Percentiles rank a stretch among this genome's conserved stretches.
phyloP scores from a whole-genome alignment of 176 grass and related monocot species.

The Musa schizocarpa region DNA sequence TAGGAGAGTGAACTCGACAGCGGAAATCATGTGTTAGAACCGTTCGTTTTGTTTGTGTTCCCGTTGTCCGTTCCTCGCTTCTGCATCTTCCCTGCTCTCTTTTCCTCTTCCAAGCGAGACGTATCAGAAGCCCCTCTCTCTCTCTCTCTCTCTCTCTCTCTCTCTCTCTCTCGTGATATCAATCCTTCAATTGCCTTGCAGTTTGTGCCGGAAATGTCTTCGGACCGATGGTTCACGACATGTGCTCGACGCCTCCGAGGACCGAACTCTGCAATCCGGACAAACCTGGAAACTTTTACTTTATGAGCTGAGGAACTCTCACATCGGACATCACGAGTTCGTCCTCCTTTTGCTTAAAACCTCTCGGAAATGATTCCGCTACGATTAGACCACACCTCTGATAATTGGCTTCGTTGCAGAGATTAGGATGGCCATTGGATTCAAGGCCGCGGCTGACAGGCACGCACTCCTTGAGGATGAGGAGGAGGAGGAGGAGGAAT shows the following conservation, averaged over 20 bases:
- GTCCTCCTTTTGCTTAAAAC: neutral
- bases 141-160: neutral
- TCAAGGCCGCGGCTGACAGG: neutral
- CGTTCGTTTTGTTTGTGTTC: no score
- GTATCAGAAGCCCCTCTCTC: neutral
- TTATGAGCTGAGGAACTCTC: conserved; percentile 13
- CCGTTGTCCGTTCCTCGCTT: no score
- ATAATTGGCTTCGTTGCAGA: neutral
- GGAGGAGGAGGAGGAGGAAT: neutral
- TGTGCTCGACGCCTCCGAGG: no score
- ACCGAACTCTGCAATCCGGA: neutral
- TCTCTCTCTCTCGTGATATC: neutral
- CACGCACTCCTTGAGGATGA: neutral
- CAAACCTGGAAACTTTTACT: neutral
- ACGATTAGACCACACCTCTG: neutral
- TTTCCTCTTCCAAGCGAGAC: neutral
- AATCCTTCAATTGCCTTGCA: neutral
- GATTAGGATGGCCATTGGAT: neutral
- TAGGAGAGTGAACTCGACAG: no score
- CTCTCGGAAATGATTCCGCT: neutral
- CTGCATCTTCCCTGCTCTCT: neutral
- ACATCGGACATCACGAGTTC: conserved; percentile 5
- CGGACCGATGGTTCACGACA: neutral
- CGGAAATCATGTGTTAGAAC: no score
- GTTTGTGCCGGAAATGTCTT: neutral